These are phyloP conservation scores for Agaricus sinodeliciosus DNA, from an alignment of 768 basidiomycete genomes.

Conservation along the genomic window DNA sequence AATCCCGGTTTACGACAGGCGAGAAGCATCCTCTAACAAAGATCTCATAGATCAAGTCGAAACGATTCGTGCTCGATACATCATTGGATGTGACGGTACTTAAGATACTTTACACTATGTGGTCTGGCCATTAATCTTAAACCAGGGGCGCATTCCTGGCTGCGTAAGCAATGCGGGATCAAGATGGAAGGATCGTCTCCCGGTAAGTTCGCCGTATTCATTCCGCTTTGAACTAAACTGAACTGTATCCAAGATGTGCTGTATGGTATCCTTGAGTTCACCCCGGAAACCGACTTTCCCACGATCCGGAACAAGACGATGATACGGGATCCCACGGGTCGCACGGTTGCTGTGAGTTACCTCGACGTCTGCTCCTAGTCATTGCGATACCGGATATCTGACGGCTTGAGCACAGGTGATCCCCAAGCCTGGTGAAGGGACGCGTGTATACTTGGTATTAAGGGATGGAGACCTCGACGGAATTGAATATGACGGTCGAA, in stretches of 20 bases:
- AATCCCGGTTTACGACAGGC: neutral
- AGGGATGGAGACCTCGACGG: neutral
- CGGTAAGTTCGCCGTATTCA: neutral
- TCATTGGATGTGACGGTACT: slow-evolving; percentile 18
- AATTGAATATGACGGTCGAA: neutral
- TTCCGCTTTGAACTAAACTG: neutral
- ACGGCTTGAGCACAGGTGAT: neutral
- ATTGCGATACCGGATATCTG: neutral
- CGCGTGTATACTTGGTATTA: neutral
- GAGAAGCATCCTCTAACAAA: neutral
- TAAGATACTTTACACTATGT: neutral
- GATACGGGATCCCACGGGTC: neutral
- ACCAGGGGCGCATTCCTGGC: slow-evolving; percentile 18
- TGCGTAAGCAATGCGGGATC: slow-evolving; percentile 7
- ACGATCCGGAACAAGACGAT: neutral
- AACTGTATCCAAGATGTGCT: neutral
- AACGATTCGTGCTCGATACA: slow-evolving; percentile 15
- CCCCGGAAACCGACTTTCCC: neutral
- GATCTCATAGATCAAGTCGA: neutral
- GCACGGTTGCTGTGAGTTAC: neutral
- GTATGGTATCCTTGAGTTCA: neutral
- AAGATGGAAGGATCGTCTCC: neutral
- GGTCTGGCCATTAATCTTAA: neutral
- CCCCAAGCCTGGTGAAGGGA: neutral
- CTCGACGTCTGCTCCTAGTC: neutral